Base-by-base conservation (phyloP, 345 rosid genomes). In the Brassica rapa region DNA sequence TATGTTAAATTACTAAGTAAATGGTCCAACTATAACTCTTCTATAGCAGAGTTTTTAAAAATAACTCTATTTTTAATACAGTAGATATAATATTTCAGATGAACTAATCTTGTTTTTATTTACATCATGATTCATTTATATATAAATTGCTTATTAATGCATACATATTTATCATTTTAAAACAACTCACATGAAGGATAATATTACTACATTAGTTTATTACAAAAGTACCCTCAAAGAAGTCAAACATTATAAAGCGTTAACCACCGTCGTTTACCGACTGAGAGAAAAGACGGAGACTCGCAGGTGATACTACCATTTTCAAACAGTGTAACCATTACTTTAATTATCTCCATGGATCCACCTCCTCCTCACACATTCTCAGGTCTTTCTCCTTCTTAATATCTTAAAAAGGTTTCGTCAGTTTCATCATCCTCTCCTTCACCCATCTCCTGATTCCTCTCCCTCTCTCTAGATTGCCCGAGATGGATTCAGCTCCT, bases 401-500 rank as follows among this genome's bases (percentile, higher is more conserved):
- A n/a, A 24, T 2, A 14, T 55, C 24, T 55, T 43, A 5, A 51
- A 73, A 60, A 62, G 71, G 74, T 74, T 80, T 33, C 7, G 3
- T 51, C 65, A 60, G 11, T 33, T 15, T 19, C 49, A 14, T 11
- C n/a, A 46, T 32, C 19, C 3, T 19, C 19, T 55, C 24, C 21
- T 51, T 14, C 2, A 49, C 32, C 43, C 35, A 56, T 1, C 2
- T 8, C n/a, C 6, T 51, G 1, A 2, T 39, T n/a, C 23, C 62
- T 39, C 14, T 41, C 1, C 49, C 49, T 41, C 49, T 41, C 69
- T 49, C 62, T 16, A 84, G 80, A 71, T 82, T 82, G 79, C 61
- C 53, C 4, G 85, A 83, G 41, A 86, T 82, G 70, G 87, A 81
- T 55, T 80, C 77, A 51, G 68, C 49, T 75, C 66, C 77, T 6